A percentile compares a stretch with the other conserved stretches of the same genome.
These are phyloP conservation scores for Pisolithus tinctorius DNA, from an alignment of 768 basidiomycete species.

Conservation along the genomic window DNA sequence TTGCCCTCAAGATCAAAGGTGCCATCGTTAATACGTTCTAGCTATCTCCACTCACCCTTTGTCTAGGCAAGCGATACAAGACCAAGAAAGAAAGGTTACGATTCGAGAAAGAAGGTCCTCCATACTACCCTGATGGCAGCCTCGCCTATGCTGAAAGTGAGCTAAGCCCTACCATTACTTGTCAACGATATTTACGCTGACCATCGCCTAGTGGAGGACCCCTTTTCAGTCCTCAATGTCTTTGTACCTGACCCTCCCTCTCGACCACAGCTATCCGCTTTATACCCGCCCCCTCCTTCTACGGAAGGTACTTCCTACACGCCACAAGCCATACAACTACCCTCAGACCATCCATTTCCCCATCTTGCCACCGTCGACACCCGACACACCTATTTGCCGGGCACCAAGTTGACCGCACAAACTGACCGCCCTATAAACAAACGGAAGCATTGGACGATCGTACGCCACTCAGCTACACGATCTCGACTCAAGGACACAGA, in stretches of 20 bases:
- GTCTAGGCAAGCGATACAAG: conserved; percentile 63
- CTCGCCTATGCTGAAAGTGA: conserved; percentile 66
- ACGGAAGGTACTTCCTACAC: neutral
- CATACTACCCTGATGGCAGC: conserved; percentile 68
- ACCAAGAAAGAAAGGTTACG: conserved; percentile 77
- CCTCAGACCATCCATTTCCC: conserved; percentile 13
- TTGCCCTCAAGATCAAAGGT: conserved; percentile 74
- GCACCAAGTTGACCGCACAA: conserved; percentile 3
- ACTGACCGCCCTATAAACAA: conserved; percentile 13
- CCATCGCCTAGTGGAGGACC: conserved; percentile 59
- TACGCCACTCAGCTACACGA: conserved; percentile 43
- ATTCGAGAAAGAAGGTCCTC: conserved; percentile 73
- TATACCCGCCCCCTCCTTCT: conserved; percentile 42
- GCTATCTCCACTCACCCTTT: neutral
- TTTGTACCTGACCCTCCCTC: conserved; percentile 53
- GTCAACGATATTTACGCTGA: neutral
- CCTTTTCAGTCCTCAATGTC: conserved; percentile 59
- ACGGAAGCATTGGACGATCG: conserved; percentile 57
- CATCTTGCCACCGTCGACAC: conserved; percentile 10
- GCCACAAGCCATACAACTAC: conserved; percentile 23
- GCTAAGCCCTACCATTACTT: conserved; percentile 9
- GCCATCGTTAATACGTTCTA: neutral
- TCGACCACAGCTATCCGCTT: conserved; percentile 51
- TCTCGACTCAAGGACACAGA: conserved; percentile 48
- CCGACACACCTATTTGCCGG: neutral